Base-by-base conservation (phyloP, 225 moss, liverwort and hornwort species). In the Rhytidiadelphus loreus region DNA sequence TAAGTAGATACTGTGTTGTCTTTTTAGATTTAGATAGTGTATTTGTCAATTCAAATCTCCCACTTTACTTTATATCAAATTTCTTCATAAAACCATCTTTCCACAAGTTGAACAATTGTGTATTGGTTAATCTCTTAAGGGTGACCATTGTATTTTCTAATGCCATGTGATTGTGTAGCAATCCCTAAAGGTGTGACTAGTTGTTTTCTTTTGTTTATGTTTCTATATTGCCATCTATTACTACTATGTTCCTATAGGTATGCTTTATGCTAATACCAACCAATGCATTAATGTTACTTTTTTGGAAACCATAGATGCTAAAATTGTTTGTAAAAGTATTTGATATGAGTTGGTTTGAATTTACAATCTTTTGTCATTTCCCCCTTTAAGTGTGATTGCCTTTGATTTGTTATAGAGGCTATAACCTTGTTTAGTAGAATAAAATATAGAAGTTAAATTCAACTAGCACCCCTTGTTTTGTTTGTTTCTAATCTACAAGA, bases 81-180 rank as follows among this genome's bases (percentile, higher is more conserved):
- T 12, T 74, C 7, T 0, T 74, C 11, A 48, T 30, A 46, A 72
- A 39, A 2, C 11, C 11, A 46, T 30, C 73, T 11, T 28, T 1
- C 2, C 0, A 11, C 4, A 6, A 7, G 1, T 18, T 74, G 7
- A 74, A 0, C 1, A 46, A 3, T 28, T 44, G 6, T 16, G 0
- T 71, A 43, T 28, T 28, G 6, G 1, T 9, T 44, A 44, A 28
- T 28, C 16, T 71, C 16, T 4, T 25, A 41, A 70, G 8, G 25
- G 1, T 69, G 2, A n/a, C n/a, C n/a, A n/a, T 71, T 43, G 43
- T 71, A 43, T 71, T 71, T 43, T 71, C 2, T 6, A 28, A 43
- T 71, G 71, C 16, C 3, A 28, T 43, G 3, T 43, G 2, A 43
- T 43, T 71, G 28, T 43, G 2, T 28, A 71, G 16, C 26, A 71